Conservation (phyloP, 2,329 filamentous ascomycete genomes). For the Laburnicola sp. region DNA sequence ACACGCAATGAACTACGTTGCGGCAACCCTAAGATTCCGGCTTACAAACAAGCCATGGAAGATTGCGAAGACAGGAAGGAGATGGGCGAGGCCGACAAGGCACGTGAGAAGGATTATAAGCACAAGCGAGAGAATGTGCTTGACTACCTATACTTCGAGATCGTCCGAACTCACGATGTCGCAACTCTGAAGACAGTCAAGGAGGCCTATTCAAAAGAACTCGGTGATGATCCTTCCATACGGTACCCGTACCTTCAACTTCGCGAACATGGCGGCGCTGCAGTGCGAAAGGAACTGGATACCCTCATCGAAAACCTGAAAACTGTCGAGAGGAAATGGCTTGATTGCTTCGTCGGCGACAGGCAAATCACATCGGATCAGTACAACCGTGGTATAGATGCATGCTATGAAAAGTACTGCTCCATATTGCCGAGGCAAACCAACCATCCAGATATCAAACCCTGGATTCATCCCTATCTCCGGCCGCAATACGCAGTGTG, state of each 20-base stretch:
- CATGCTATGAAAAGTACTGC: conserved; percentile 21
- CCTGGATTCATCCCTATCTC: conserved; percentile 18
- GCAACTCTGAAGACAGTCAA: conserved; percentile 35
- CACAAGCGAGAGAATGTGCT: conserved; percentile 56
- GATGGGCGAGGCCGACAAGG: conserved; percentile 18
- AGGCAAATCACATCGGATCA: conserved; percentile 6
- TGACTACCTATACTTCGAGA: conserved; percentile 63
- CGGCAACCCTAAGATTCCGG: conserved; percentile 56
- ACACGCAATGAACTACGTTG: conserved; percentile 59
- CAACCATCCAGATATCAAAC: conserved; percentile 14
- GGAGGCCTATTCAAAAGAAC: conserved; percentile 22
- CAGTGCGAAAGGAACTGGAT: background rate
- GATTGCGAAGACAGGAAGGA: conserved; percentile 21
- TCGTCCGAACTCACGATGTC: conserved; percentile 51
- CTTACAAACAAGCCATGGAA: conserved; percentile 40
- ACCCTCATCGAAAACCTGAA: conserved; percentile 3
- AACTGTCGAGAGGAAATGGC: conserved; percentile 15
- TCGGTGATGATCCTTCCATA: conserved; percentile 9
- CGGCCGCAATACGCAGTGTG: conserved; percentile 35
- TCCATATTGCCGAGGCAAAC: conserved; percentile 17
- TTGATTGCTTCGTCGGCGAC: background rate
- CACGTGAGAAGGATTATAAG: conserved; percentile 23
- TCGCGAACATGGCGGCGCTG: background rate
- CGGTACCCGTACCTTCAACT: conserved; percentile 9
- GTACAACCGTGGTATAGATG: conserved; percentile 18